Evolutionary conservation across 2,329 filamentous ascomycete species (phyloP).

Genomic region (Elsinoe fawcettii): DNA sequence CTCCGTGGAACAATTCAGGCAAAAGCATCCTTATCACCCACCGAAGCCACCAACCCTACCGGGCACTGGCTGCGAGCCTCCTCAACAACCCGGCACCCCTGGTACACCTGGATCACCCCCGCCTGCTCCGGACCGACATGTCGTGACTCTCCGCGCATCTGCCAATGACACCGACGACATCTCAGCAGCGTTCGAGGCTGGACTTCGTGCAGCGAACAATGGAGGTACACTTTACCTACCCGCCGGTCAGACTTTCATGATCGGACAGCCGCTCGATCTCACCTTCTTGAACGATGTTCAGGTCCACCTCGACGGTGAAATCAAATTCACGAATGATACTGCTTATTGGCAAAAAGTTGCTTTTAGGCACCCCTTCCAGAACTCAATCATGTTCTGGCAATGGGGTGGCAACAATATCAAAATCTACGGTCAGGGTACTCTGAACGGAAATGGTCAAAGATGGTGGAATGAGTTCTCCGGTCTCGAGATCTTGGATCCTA

Average conservation of each 20-base stretch:
- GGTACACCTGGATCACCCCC: constrained; percentile 17
- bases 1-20: not conserved
- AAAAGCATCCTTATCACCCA: not conserved
- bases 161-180: constrained; percentile 49
- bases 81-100: not conserved
- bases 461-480: constrained; percentile 35
- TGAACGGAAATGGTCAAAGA: constrained; percentile 49
- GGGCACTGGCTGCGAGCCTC: not conserved
- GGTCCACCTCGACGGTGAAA: constrained; percentile 51
- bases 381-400: constrained; percentile 55
- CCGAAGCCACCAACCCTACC: not conserved
- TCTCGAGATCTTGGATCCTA: constrained; percentile 22
- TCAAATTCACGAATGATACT: constrained; percentile 44
- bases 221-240: constrained; percentile 51
- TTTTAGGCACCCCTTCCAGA: constrained; percentile 45
- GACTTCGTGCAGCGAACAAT: constrained; percentile 49
- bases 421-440: constrained; percentile 49
- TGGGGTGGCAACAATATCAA: constrained; percentile 56
- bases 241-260: constrained; percentile 48
- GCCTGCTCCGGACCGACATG: constrained; percentile 30
- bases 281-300: constrained; percentile 52
- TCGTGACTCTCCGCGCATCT: constrained; percentile 47
- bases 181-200: constrained; percentile 48
- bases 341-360: constrained; percentile 44
- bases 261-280: constrained; percentile 52